Evolutionary conservation across 176 grass and related monocot species (phyloP).

Genomic region (Cymbopogon citratus): DNA sequence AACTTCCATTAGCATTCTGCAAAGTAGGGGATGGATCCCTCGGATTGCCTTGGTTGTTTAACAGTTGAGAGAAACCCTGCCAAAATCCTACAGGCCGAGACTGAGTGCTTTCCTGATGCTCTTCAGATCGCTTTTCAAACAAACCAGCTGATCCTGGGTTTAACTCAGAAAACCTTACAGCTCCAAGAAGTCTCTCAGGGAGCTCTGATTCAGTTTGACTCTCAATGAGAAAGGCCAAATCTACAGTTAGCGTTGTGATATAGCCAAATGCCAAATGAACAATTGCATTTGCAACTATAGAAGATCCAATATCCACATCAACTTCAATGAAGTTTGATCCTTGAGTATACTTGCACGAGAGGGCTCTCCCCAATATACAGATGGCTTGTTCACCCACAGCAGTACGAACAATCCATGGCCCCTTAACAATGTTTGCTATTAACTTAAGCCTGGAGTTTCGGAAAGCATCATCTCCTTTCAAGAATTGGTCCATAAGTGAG

Average conservation of each 20-base stretch:
- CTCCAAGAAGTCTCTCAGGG: constrained; percentile 82
- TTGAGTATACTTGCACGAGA: constrained; percentile 73
- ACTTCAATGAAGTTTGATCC: constrained; percentile 81
- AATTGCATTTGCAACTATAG: constrained; percentile 93
- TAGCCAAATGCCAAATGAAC: constrained; percentile 95
- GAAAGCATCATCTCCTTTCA: constrained; percentile 85
- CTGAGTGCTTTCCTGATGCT: constrained; percentile 36
- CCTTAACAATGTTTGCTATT: constrained; percentile 81
- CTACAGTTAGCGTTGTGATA: constrained; percentile 64
- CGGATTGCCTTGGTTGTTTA: constrained; percentile 47
- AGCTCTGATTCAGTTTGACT: constrained; percentile 84
- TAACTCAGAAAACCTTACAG: constrained; percentile 74
- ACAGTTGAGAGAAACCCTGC: constrained; percentile 63
- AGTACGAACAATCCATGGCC: constrained; percentile 88
- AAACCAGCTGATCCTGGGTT: constrained; percentile 59
- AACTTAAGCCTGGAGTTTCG: constrained; percentile 90
- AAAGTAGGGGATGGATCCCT: constrained; percentile 21
- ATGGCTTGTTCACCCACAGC: constrained; percentile 96
- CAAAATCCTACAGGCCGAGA: constrained; percentile 50
- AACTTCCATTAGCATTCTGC: constrained; percentile 50
- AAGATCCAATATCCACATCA: constrained; percentile 93
- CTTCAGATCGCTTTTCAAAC: constrained; percentile 49
- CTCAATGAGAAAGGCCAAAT: constrained; percentile 92
- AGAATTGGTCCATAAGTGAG: constrained; percentile 73
- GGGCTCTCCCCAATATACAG: constrained; percentile 75